Evolutionary conservation across 176 grass and related monocot genomes (phyloP).

Genomic region (Themeda triandra): DNA sequence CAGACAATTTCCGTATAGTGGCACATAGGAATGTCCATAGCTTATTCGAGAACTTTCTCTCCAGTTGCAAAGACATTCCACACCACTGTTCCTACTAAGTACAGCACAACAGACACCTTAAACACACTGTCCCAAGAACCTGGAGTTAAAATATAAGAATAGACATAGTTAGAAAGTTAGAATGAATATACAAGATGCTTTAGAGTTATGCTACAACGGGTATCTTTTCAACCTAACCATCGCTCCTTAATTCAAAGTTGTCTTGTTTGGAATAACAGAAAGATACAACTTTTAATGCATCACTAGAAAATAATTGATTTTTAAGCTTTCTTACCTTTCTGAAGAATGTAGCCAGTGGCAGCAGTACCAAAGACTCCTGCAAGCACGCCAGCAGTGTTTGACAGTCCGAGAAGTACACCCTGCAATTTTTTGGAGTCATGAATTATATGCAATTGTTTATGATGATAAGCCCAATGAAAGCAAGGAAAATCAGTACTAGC

Average conservation of each 20-base stretch:
- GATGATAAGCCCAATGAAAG: background rate
- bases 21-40: background rate
- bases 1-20: conserved; percentile 1
- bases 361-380: conserved; percentile 95
- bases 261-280: background rate
- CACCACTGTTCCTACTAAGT: conserved; percentile 81
- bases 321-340: conserved; percentile 51
- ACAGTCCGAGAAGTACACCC: conserved; percentile 89
- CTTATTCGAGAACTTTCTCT: conserved; percentile 81
- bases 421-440: conserved; percentile 10
- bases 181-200: background rate
- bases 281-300: conserved; percentile 4
- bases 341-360: conserved; percentile 86
- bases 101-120: conserved; percentile 72
- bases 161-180: background rate
- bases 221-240: background rate
- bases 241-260: background rate
- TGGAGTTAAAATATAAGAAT: conserved; percentile 26
- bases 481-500: background rate
- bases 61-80: conserved; percentile 95
- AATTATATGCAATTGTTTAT: conserved; percentile 19
- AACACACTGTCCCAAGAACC: conserved; percentile 97
- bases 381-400: conserved; percentile 93
- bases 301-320: background rate
- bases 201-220: background rate